phyloP scores from a whole-genome alignment of 2,329 filamentous ascomycete species.

The Gremmenia infestans region DNA sequence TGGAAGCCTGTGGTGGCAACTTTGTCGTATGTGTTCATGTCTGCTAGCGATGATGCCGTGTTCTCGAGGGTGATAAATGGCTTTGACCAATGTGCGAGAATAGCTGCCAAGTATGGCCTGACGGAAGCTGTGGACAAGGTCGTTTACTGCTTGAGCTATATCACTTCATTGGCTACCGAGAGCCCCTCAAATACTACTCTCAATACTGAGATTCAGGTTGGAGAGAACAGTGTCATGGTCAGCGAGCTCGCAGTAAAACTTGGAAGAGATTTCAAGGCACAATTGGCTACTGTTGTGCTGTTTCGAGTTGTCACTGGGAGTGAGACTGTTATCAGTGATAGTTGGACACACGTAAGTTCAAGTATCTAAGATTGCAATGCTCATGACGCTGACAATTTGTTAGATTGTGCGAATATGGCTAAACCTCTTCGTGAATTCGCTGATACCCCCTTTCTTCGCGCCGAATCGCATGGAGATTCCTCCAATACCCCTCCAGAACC shows the following conservation, averaged over 20 bases:
- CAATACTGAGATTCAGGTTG: conserved; percentile 93
- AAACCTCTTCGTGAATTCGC: conserved; percentile 92
- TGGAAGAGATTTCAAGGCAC: conserved; percentile 86
- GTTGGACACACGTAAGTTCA: conserved; percentile 70
- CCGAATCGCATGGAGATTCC: conserved; percentile 65
- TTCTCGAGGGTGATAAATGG: conserved; percentile 90
- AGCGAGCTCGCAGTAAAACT: conserved; percentile 96
- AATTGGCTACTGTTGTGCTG: conserved; percentile 89
- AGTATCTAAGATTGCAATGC: conserved; percentile 1
- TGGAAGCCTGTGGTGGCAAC: conserved; percentile 96
- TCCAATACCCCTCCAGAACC: conserved; percentile 82
- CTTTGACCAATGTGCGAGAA: conserved; percentile 92
- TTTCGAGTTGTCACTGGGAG: conserved; percentile 88
- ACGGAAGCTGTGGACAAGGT: conserved; percentile 90
- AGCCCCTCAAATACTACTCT: conserved; percentile 74
- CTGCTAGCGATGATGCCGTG: conserved; percentile 91
- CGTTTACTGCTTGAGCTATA: conserved; percentile 81
- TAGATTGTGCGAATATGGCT: conserved; percentile 87
- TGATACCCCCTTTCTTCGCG: conserved; percentile 76
- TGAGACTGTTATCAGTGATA: conserved; percentile 68
- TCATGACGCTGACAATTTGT: conserved; percentile 35
- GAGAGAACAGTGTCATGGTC: conserved; percentile 93
- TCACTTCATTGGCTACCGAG: conserved; percentile 79
- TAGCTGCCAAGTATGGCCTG: conserved; percentile 78
- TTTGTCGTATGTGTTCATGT: conserved; percentile 97